Evolutionary conservation across 2,329 filamentous ascomycete species (phyloP).

Genomic region (Dactylellina parvicollis): DNA sequence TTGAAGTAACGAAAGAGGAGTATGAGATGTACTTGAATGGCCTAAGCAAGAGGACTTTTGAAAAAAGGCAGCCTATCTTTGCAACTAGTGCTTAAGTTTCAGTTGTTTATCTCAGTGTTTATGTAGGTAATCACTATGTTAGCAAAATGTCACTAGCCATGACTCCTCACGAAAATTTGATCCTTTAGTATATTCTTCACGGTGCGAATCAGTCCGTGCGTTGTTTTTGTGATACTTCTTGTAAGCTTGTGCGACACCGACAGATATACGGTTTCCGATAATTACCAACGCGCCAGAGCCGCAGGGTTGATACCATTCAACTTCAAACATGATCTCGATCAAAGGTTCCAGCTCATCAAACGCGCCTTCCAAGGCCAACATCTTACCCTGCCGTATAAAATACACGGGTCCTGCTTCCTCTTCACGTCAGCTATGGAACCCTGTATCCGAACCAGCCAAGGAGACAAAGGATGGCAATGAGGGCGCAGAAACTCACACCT

Average conservation of each 20-base stretch:
- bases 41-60: slow-evolving; percentile 4
- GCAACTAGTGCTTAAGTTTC: too few species aligned
- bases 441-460: slow-evolving; percentile 1
- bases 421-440: slow-evolving; percentile 48
- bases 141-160: too few species aligned
- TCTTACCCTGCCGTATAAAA: slow-evolving; percentile 48
- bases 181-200: too few species aligned
- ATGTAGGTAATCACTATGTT: too few species aligned
- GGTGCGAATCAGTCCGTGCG: neutral
- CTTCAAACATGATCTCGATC: slow-evolving; percentile 44
- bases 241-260: too few species aligned
- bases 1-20: neutral
- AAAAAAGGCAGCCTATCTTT: slow-evolving; percentile 2
- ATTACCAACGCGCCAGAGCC: too few species aligned
- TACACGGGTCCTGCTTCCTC: slow-evolving; percentile 52
- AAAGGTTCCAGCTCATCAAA: slow-evolving; percentile 3
- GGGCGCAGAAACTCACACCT: slow-evolving; percentile 24
- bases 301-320: neutral
- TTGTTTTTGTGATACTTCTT: slow-evolving; percentile 8
- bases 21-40: slow-evolving; percentile 31
- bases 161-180: too few species aligned
- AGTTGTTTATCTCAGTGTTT: too few species aligned
- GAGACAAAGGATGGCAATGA: slow-evolving; percentile 2
- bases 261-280: too few species aligned
- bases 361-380: slow-evolving; percentile 37